phyloP scores from a whole-genome alignment of 2,329 filamentous ascomycete species.

The Aspergillaceae sp. region DNA sequence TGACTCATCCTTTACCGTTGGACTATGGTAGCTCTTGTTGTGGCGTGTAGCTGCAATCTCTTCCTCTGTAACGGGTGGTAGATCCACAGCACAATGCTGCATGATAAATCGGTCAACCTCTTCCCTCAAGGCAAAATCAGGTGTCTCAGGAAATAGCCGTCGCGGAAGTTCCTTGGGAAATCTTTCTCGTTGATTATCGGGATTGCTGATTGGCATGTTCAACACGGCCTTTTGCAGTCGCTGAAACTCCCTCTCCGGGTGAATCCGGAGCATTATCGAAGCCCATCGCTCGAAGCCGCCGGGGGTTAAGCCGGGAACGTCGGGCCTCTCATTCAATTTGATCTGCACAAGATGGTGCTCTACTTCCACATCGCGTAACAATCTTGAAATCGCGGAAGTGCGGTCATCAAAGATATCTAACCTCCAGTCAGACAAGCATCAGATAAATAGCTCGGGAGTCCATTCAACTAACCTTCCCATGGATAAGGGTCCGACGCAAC shows the following conservation, averaged over 20 bases:
- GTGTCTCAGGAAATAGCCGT: conserved; percentile 56
- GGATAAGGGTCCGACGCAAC: conserved; percentile 59
- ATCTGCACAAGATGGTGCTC: conserved; percentile 59
- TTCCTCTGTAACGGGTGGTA: conserved; percentile 33
- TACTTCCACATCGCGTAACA: conserved; percentile 48
- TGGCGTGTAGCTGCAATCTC: conserved; percentile 23
- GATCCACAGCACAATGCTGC: conserved; percentile 42
- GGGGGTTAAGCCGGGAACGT: conserved; percentile 57
- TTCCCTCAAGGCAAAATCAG: conserved; percentile 51
- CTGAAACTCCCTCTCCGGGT: conserved; percentile 65
- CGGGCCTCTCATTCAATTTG: conserved; percentile 44
- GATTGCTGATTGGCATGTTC: conserved; percentile 61
- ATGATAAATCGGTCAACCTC: conserved; percentile 53
- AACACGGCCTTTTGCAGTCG: conserved; percentile 61
- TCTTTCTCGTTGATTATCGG: conserved; percentile 58
- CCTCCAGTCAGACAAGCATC: conserved; percentile 7
- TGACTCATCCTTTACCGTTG: conserved; percentile 8
- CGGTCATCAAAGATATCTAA: conserved; percentile 48
- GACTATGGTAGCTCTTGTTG: conserved; percentile 15
- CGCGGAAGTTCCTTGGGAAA: conserved; percentile 73
- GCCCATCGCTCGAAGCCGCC: conserved; percentile 65
- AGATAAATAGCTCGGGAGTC: neutral
- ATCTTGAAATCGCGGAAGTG: conserved; percentile 47
- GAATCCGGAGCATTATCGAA: conserved; percentile 61
- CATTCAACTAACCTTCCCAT: conserved; percentile 49